phyloP scores from a whole-genome alignment of 208 protist species.

The Spironucleus salmonicida region DNA sequence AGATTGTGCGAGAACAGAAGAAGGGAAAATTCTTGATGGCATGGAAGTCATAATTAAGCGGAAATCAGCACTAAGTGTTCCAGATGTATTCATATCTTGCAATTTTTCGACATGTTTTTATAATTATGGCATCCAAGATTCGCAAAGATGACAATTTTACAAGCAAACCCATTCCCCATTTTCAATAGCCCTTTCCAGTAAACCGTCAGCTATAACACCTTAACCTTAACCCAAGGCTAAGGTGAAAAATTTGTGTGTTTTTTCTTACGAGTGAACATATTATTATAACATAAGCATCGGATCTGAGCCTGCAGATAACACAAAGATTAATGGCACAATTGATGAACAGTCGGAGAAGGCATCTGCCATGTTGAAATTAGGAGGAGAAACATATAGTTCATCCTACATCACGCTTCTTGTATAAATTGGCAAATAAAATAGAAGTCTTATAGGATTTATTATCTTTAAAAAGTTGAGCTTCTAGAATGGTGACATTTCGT shows the following conservation, averaged over 20 bases:
- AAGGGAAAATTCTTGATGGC: slow-evolving; percentile 80
- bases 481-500: slow-evolving; percentile 67
- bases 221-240: slow-evolving; percentile 92
- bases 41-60: slow-evolving; percentile 92
- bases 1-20: slow-evolving; percentile 85
- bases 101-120: slow-evolving; percentile 79
- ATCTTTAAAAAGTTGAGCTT: slow-evolving; percentile 75
- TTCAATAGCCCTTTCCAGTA: slow-evolving; percentile 71
- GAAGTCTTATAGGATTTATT: slow-evolving; percentile 62
- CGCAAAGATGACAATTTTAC: slow-evolving; percentile 91
- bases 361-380: slow-evolving; percentile 74
- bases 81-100: slow-evolving; percentile 55
- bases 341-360: slow-evolving; percentile 75
- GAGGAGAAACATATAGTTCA: slow-evolving; percentile 73
- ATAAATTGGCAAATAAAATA: slow-evolving; percentile 25
- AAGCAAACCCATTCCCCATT: slow-evolving; percentile 81
- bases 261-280: slow-evolving; percentile 79
- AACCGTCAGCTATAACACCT: slow-evolving; percentile 74
- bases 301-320: slow-evolving; percentile 88
- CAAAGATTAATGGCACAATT: slow-evolving; percentile 80
- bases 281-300: slow-evolving; percentile 77
- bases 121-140: slow-evolving; percentile 84
- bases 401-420: not conserved
- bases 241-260: slow-evolving; percentile 72
- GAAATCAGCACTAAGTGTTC: slow-evolving; percentile 66